Percentiles rank a stretch among this genome's conserved stretches.
phyloP scores from a whole-genome alignment of 257 asterid species.

The Avicennia marina region DNA sequence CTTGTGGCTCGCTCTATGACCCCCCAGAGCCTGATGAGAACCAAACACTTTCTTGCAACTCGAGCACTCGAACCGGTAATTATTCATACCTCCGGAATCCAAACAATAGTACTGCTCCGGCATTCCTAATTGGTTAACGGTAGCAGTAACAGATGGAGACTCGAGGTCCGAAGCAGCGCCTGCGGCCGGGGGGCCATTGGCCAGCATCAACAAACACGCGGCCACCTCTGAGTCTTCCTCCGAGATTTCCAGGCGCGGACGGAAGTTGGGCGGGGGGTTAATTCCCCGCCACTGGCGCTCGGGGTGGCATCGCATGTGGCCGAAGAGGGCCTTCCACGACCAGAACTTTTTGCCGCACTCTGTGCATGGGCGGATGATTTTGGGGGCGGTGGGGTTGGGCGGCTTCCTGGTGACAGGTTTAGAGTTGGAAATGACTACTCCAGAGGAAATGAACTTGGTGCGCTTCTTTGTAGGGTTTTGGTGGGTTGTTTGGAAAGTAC shows the following conservation, averaged over 20 bases:
- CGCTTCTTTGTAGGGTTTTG: constrained; percentile 52
- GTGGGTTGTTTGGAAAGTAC: constrained; percentile 1
- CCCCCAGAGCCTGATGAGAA: constrained; percentile 80
- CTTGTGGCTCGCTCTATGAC: constrained; percentile 84
- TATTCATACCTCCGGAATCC: neutral
- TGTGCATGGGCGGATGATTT: constrained; percentile 64
- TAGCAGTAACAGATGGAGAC: constrained; percentile 20
- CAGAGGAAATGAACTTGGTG: constrained; percentile 27
- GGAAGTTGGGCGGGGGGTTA: constrained; percentile 52
- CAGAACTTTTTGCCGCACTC: constrained; percentile 79
- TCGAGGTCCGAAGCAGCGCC: constrained; percentile 1
- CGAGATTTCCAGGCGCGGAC: constrained; percentile 12
- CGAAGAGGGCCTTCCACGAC: constrained; percentile 91
- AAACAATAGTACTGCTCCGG: constrained; percentile 16
- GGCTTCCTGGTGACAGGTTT: constrained; percentile 36
- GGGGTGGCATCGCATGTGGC: constrained; percentile 99
- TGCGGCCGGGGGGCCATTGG: constrained; percentile 32
- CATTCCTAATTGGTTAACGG: constrained; percentile 13
- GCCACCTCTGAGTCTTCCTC: constrained; percentile 69
- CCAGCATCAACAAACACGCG: constrained; percentile 45
- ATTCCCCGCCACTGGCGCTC: constrained; percentile 94
- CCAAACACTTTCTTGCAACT: constrained; percentile 82
- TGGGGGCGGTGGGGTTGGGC: constrained; percentile 49
- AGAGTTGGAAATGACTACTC: constrained; percentile 17
- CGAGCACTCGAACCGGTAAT: constrained; percentile 66